Evolutionary conservation across 495 filamentous ascomycete species (phyloP).

Genomic region (Podospora sp.): DNA sequence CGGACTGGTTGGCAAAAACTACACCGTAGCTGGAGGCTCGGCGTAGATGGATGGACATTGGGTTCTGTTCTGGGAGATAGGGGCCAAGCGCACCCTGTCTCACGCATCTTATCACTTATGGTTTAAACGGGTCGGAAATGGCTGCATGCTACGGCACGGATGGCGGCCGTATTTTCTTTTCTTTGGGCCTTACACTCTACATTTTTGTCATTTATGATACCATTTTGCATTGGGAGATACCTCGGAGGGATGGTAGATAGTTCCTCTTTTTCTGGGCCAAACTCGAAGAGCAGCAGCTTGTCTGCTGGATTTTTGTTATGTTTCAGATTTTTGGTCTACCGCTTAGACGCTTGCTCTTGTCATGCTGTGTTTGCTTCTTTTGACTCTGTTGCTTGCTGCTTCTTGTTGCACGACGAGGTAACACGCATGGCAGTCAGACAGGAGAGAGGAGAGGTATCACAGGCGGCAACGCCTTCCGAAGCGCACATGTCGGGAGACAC

Average conservation of each 20-base stretch:
- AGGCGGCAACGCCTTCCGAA: background rate
- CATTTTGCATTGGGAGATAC: conserved; percentile 9
- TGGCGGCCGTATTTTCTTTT: background rate
- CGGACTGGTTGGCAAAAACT: background rate
- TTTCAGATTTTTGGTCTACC: background rate
- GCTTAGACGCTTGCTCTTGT: background rate
- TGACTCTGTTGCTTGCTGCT: background rate
- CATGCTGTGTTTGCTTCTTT: background rate
- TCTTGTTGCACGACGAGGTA: background rate
- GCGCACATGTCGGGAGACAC: background rate
- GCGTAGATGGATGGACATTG: background rate
- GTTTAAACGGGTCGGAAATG: background rate
- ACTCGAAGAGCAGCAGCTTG: background rate
- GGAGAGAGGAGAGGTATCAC: background rate
- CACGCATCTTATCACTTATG: background rate
- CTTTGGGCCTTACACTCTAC: background rate
- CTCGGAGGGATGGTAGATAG: background rate
- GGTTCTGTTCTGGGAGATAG: background rate
- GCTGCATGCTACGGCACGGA: background rate
- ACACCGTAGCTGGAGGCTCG: background rate
- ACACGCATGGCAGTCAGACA: background rate
- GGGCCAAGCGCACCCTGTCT: background rate
- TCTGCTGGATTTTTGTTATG: conserved; percentile 8
- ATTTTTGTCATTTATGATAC: conserved; percentile 9
- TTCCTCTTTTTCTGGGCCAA: background rate